These are phyloP conservation scores for Aspergillus sp. DNA, from an alignment of 2,329 filamentous ascomycete species.

Conservation along the genomic window DNA sequence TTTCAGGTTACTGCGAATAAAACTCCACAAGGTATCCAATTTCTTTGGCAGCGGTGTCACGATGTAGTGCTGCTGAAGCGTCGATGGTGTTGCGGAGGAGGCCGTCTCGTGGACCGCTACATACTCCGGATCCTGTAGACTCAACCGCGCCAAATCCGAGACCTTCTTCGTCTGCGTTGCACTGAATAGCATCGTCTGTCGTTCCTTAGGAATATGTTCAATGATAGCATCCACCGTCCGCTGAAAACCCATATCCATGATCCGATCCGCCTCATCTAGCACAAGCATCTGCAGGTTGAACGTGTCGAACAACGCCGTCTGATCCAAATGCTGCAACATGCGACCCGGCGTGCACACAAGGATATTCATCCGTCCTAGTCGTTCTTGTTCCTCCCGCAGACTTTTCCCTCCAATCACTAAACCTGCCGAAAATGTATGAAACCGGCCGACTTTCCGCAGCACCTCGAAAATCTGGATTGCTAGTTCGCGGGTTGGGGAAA, in stretches of 20 bases:
- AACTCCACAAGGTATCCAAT: constrained; percentile 84
- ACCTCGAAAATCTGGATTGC: constrained; percentile 97
- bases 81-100: constrained; percentile 67
- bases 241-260: constrained; percentile 97
- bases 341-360: constrained; percentile 89
- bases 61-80: constrained; percentile 84
- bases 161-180: constrained; percentile 94
- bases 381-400: constrained; percentile 75
- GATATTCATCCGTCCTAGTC: constrained; percentile 89
- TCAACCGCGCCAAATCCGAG: constrained; percentile 81
- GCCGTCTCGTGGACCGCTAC: constrained; percentile 86
- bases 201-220: constrained; percentile 73
- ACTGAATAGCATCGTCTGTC: constrained; percentile 91
- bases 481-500: constrained; percentile 88
- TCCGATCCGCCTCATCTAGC: constrained; percentile 89
- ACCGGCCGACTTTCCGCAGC: constrained; percentile 75
- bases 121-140: constrained; percentile 85
- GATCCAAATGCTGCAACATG: constrained; percentile 91
- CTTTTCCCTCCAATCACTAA: constrained; percentile 90
- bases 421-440: constrained; percentile 86
- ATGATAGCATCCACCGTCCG: constrained; percentile 82
- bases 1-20: constrained; percentile 83
- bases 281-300: constrained; percentile 89
- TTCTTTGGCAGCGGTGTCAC: constrained; percentile 79
- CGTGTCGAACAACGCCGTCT: constrained; percentile 82